Base-by-base conservation (phyloP, 2,329 filamentous ascomycete genomes). In the Ophiocordyceps robertsii region DNA sequence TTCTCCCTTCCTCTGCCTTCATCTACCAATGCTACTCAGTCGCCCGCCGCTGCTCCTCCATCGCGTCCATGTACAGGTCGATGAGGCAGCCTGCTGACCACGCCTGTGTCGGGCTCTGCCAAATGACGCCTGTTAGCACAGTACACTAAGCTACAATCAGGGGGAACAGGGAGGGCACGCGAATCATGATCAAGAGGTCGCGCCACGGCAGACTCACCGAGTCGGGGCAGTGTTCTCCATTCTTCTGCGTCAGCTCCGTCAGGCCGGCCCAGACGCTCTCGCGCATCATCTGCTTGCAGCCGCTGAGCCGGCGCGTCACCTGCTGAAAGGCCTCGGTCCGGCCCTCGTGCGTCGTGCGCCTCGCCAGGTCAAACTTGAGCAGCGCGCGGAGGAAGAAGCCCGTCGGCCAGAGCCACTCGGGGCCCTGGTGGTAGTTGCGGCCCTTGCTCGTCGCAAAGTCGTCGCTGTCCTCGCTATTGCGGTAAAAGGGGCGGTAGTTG, bases 341-440 rank as follows among this genome's bases (percentile, higher is more conserved):
- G 48, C 83, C 85, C 54, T 85, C 71, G 0, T 58, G 51, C 3
- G 62, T 63, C 31, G 51, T 53, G 39, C 86, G 74, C 29, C 88
- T 72, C 67, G 75, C 72, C 40, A 96, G 67, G 58, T 95, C 88
- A 55, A 96, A 96, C 60, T 88, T 84, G 48, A 98, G 73, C 49
- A 98, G 68, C 1, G 92, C 92, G 39, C 93, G 80, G 19, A 95
- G 70, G 71, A 95, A 98, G 69, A 88, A 98, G 5, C 92, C 92
- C 1, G 87, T 90, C 0, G 90, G 93, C 92, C 92, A 98, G 21
- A 95, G 67, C 92, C 92, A 98, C 61, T 98, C 92, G 0, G 92
- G 93, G 5, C 92, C 92, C 61, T 96, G 90, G 62, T 98, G 92
- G 65, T 98, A 98, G 64, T 96, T 98, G 44, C 92, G 75, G 40